Evolutionary conservation across 129 eudicot genomes (phyloP), one percentile per base, ranked within the genome.

Genomic region (Flaveria robusta): DNA sequence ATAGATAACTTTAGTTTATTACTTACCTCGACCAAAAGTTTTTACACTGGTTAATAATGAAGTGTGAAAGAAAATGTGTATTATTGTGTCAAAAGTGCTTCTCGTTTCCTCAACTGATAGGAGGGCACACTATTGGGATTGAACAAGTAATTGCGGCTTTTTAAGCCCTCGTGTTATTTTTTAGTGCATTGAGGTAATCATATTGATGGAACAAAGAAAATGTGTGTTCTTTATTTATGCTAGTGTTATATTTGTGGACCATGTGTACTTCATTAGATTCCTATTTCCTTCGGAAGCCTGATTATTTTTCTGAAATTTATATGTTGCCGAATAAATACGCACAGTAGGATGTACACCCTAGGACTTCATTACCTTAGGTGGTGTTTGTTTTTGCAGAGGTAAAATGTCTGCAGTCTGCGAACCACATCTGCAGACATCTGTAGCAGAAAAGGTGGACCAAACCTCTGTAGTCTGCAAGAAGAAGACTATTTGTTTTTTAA

Each of bases 241-340:
- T 2, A 46, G 22, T 9, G 23, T 43, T 47, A 23, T 46, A 49
- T 9, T 34, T n/a, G 26, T 66, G 69, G 24, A 14, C 47, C 47
- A 65, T 65, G 14, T 16, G 46, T 16, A 65, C 47, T 34, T 65
- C 46, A 65, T 65, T 65, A 31, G 47, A 65, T 65, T 37, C 24
- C 70, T 34, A 65, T 31, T 31, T 31, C 7, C 0, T 18, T 26
- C 19, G 52, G 51, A 37, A 3, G 9, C 11, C 41, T 13, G 37
- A 60, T 60, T 60, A 5, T 13, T 60, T 18, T 51, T 31, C 29
- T 31, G 23, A 10, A 71, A 9, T 49, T 71, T 50, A 51, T 29
- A 16, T 51, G 31, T 29, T 16, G 49, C 49, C 7, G n/a, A 18
- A 60, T 39, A 24, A 20, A 60, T 60, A 27, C 29, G 50, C 29